Evolutionary conservation across 495 filamentous ascomycete species (phyloP).

Genomic region (Penicillium salamii): DNA sequence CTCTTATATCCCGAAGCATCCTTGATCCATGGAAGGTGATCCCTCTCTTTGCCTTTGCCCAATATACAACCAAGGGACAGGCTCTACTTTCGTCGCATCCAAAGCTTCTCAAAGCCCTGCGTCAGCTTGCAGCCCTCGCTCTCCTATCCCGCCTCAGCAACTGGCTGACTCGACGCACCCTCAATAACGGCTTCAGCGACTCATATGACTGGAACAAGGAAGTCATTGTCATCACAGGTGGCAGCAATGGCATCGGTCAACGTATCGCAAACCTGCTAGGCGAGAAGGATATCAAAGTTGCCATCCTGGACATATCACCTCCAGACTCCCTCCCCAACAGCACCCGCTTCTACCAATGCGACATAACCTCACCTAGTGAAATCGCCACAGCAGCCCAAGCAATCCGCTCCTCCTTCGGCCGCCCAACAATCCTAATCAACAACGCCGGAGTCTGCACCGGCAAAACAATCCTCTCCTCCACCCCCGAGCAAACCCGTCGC

Average conservation of each 20-base stretch:
- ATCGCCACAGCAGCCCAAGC: slow-evolving; percentile 45
- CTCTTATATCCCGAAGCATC: slow-evolving; percentile 51
- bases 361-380: slow-evolving; percentile 53
- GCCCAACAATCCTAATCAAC: slow-evolving; percentile 71
- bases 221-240: slow-evolving; percentile 69
- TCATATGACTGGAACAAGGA: slow-evolving; percentile 67
- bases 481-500: slow-evolving; percentile 54
- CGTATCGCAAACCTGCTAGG: slow-evolving; percentile 59
- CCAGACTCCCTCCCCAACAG: slow-evolving; percentile 44
- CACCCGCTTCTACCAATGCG: slow-evolving; percentile 61
- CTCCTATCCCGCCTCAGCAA: slow-evolving; percentile 44
- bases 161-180: slow-evolving; percentile 49
- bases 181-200: slow-evolving; percentile 62
- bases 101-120: slow-evolving; percentile 18
- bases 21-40: slow-evolving; percentile 59
- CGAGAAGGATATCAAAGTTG: slow-evolving; percentile 56
- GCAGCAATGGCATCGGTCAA: slow-evolving; percentile 65
- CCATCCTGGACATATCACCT: slow-evolving; percentile 66
- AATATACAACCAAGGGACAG: slow-evolving; percentile 57
- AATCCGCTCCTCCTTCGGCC: slow-evolving; percentile 55
- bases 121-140: slow-evolving; percentile 30
- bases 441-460: slow-evolving; percentile 69
- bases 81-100: slow-evolving; percentile 49
- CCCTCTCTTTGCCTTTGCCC: slow-evolving; percentile 54
- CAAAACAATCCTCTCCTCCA: slow-evolving; percentile 55